Conservation (phyloP, 2,329 filamentous ascomycete genomes). For the Neopestalotiopsis sp. region DNA sequence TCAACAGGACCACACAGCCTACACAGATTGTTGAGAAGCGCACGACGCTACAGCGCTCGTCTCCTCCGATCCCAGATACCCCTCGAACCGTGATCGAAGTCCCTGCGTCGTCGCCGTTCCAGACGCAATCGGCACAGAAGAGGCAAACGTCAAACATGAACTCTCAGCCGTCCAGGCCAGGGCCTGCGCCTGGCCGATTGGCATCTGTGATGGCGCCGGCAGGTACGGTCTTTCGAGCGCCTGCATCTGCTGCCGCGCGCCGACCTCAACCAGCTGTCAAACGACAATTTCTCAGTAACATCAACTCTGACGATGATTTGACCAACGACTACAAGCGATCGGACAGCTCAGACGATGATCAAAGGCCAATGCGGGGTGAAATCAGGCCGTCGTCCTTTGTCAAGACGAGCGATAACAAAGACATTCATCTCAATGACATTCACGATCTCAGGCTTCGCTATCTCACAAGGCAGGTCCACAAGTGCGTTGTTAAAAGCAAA, state of each 20-base stretch:
- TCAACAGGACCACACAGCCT: conserved; percentile 56
- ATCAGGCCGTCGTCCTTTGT: conserved; percentile 39
- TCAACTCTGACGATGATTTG: conserved; percentile 39
- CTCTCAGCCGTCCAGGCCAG: conserved; percentile 36
- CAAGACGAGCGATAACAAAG: conserved; percentile 28
- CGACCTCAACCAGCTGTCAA: conserved; percentile 38
- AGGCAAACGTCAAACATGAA: conserved; percentile 18
- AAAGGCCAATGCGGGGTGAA: conserved; percentile 37
- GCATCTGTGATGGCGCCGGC: conserved; percentile 74
- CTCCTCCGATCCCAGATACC: conserved; percentile 46
- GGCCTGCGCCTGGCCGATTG: conserved; percentile 43
- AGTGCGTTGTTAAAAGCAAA: conserved; percentile 32
- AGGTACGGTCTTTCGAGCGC: conserved; percentile 72
- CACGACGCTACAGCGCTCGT: conserved; percentile 39
- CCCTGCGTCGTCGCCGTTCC: conserved; percentile 83
- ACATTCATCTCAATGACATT: conserved; percentile 35
- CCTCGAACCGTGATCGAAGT: conserved; percentile 71
- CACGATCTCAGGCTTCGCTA: conserved; percentile 36
- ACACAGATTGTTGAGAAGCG: conserved; percentile 49
- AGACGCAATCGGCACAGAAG: conserved; percentile 33
- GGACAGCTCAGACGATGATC: conserved; percentile 38
- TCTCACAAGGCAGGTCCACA: conserved; percentile 35
- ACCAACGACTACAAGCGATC: conserved; percentile 37
- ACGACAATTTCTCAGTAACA: conserved; percentile 31
- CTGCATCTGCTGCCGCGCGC: conserved; percentile 32